Evolutionary conservation across 1,284 basidiomycete species (phyloP), one percentile per base, ranked within the genome.

Genomic region (Coniophora puteana): DNA sequence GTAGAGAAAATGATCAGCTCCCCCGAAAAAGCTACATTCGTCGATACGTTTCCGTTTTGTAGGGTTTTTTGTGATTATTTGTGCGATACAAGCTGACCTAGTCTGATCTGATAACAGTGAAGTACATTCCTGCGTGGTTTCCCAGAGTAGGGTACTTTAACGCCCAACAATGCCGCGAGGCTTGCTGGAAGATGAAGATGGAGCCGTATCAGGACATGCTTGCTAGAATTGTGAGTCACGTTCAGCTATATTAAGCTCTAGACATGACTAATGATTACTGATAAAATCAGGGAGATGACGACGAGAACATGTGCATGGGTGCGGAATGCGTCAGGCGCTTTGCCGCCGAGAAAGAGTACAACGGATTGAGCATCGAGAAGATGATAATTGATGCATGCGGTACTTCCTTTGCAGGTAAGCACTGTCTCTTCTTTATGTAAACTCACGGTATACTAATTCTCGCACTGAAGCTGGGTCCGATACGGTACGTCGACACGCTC

Each of bases 21-120:
- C 10, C 54, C 47, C 8, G 52, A 52, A 12, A 61, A 54, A n/a
- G 46, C 59, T 43, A 55, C 47, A 13, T 37, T 57, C 18, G 42
- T 59, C 44, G 58, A 63, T 42, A 52, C 57, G 24, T 59, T 63
- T 43, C 57, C 61, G 38, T 59, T 59, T 29, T 37, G 57, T 63
- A 27, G 41, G 61, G 43, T 53, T 10, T 27, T 21, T 47, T 37
- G 16, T 43, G 54, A 42, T 38, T 30, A 36, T 44, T 25, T 23
- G 3, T 33, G 21, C 36, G 10, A 13, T 10, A 4, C 24, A 25
- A 31, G 13, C 18, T 31, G 41, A 32, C 3, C 23, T 28, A 36
- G 60, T 24, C 25, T 26, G 38, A 35, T 43, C 46, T 36, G 33
- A 16, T 25, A 43, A 29, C 44, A 59, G 57, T 59, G 31, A 54